Evolutionary conservation across 2,329 filamentous ascomycete genomes (phyloP), one percentile per base, ranked within the genome.

Genomic region (Xylaria sp.): DNA sequence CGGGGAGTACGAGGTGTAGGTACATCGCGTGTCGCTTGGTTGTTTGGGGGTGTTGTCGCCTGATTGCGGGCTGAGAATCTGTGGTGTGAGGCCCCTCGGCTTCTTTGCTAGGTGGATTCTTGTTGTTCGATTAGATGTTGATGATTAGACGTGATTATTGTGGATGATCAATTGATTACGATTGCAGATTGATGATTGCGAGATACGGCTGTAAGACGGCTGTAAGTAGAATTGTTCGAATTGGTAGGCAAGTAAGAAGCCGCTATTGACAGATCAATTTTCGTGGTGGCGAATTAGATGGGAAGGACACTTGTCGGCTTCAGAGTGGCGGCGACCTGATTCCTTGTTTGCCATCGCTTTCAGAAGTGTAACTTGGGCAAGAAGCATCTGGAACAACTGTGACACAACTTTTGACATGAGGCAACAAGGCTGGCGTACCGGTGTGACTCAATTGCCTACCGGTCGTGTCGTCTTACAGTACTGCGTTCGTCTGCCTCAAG

Each of bases 301-400:
- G 45, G 68, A 68, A 72, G 72, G 72, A 72, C 72, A 73, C 65
- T 46, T 73, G 69, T 67, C 72, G 60, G 9, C 50, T 34, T 60
- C 8, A 34, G 62, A 62, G 30, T 62, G 62, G 62, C 28, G 41
- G 65, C 15, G 30, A n/a, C 52, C 28, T 8, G 13, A 13, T 52
- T 32, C 41, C 36, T 28, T 45, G 60, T 52, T 46, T 59, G 48
- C 43, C 48, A 65, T 59, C 23, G 39, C 36, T 52, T n/a, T 32
- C 8, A 4, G 10, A 52, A n/a, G 25, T 52, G 25, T 12, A 25
- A 55, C 39, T 43, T 43, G 10, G 12, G 28, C 28, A 48, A 59
- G 57, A 46, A 46, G 41, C 25, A 15, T 46, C 41, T 25, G 6
- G 46, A 30, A 50, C n/a, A n/a, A n/a, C n/a, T n/a, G n/a, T n/a